A percentile compares a stretch with the other conserved stretches of the same genome.
phyloP scores from a whole-genome alignment of 306 rosid species.

The Purshia tridentata region DNA sequence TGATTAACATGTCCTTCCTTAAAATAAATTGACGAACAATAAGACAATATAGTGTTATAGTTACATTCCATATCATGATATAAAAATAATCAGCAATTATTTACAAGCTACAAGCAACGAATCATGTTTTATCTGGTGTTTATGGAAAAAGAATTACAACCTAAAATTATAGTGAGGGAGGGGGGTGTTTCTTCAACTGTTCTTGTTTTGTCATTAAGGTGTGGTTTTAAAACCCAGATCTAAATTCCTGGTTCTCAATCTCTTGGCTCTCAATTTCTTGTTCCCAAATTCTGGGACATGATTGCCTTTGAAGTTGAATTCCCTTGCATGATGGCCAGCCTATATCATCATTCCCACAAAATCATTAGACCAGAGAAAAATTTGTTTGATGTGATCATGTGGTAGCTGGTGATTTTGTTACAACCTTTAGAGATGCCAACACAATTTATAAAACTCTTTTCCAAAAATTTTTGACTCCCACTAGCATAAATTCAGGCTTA shows the following conservation, averaged over 20 bases:
- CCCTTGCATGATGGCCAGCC: slow-evolving; percentile 2
- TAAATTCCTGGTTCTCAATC: too few relatives aligned
- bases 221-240: too few relatives aligned
- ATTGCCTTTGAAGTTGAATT: slow-evolving; percentile 22
- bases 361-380: slow-evolving; percentile 15
- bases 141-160: neutral
- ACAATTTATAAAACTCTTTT: slow-evolving; percentile 3
- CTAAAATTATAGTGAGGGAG: neutral
- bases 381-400: neutral
- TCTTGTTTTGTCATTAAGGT: neutral
- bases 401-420: neutral
- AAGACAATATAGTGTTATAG: neutral
- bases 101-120: neutral
- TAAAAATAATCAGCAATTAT: neutral
- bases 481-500: neutral
- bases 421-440: neutral
- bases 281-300: slow-evolving; percentile 17
- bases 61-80: slow-evolving; percentile 10
- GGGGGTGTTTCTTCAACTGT: slow-evolving; percentile 11
- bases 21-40: neutral
- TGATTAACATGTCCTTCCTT: neutral
- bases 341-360: slow-evolving; percentile 24
- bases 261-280: neutral
- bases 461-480: neutral
- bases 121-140: slow-evolving; percentile 5